Evolutionary conservation across 495 filamentous ascomycete species (phyloP), one percentile per base, ranked within the genome.

Genomic region (Podospora anserina): DNA sequence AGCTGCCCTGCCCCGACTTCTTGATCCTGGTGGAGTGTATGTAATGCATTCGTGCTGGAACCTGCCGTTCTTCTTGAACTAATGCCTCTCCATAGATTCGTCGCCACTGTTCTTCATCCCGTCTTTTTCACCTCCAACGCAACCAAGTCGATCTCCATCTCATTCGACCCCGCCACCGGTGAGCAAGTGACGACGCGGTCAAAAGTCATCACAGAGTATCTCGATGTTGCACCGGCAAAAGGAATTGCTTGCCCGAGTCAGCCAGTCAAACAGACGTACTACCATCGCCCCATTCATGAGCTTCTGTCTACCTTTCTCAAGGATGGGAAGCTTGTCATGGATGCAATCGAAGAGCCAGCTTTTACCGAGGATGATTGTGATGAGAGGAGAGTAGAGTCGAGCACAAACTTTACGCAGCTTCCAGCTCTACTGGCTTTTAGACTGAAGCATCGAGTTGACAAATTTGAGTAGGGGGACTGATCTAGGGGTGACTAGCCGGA

Each of bases 91-190:
- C 1, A 23, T 23, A 82, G 80, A 19, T 82, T 82, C 63, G 78
- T 80, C 23, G 81, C 78, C 0, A 80, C 81, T 0, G 28, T 82
- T 23, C 75, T 82, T 54, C 81, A 83, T 44, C 81, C 81, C 1
- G 77, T 79, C 13, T 82, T 83, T 71, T 78, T 81, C 66, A 82
- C 81, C 18, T 78, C 78, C 13, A 71, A 71, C n/a, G 70, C 75
- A 1, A 57, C 66, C 15, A 73, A 76, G n/a, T 70, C 69, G n/a
- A 67, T 83, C 34, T 70, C 73, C 9, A 56, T 78, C 18, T 53
- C 63, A 7, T 67, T 70, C 53, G 64, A 73, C 55, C 67, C 68
- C 0, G 67, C 49, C 0, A 75, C 74, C 0, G 77, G 77, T 7
- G 74, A 77, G 19, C 44, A 68, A 16, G 65, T 72, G 7, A 62